Evolutionary conservation across 345 rosid species (phyloP).

Genomic region (Rhodamnia argentea): DNA sequence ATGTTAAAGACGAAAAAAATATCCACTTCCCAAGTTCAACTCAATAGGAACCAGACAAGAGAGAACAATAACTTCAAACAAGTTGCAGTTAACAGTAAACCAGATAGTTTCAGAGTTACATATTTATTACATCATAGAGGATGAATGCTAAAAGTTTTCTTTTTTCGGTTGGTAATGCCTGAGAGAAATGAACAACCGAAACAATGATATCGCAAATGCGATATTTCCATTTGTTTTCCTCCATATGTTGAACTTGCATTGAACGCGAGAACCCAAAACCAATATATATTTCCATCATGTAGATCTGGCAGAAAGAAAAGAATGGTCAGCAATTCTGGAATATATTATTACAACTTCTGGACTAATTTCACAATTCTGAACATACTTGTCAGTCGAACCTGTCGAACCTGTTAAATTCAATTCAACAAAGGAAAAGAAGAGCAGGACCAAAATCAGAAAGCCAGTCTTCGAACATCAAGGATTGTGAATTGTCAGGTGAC

Average conservation of each 20-base stretch:
- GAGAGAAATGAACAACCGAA: background rate
- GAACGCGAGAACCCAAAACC: background rate
- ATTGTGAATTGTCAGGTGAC: background rate
- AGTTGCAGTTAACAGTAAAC: background rate
- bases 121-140: background rate
- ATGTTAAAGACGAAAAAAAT: background rate
- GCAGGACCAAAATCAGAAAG: background rate
- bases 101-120: background rate
- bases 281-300: background rate
- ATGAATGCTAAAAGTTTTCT: background rate
- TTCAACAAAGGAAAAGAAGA: background rate
- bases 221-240: background rate
- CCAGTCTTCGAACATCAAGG: background rate
- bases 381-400: background rate
- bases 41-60: background rate
- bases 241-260: background rate
- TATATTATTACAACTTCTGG: background rate
- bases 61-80: background rate
- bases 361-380: background rate
- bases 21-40: background rate
- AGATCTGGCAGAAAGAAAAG: background rate
- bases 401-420: background rate
- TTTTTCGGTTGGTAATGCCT: background rate
- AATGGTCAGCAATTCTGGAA: background rate
- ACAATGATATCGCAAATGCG: background rate